phyloP scores from a whole-genome alignment of 2,329 filamentous ascomycete genomes.

The Bimuria novae-zelandiae region DNA sequence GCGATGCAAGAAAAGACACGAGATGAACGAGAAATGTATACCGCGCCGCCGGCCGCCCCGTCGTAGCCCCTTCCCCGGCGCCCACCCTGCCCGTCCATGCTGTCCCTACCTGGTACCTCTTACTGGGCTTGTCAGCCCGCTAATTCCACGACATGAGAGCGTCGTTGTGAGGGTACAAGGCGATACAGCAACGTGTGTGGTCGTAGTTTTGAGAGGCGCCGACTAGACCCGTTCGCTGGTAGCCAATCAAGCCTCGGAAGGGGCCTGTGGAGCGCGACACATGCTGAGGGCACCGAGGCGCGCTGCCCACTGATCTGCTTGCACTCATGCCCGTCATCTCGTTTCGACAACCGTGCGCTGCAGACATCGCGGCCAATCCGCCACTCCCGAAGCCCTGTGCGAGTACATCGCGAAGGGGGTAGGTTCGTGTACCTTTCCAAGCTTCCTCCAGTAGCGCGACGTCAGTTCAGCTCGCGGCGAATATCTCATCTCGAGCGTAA shows the following conservation, averaged over 20 bases:
- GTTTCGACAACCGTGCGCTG: conserved; percentile 19
- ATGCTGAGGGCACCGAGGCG: conserved; percentile 6
- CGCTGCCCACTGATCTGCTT: conserved; percentile 23
- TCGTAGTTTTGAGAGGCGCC: conserved; percentile 25
- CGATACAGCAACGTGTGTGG: conserved; percentile 37
- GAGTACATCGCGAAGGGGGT: not conserved
- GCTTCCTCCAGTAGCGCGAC: not conserved
- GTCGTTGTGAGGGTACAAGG: conserved; percentile 1
- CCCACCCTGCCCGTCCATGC: not conserved
- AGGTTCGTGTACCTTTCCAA: too few species aligned
- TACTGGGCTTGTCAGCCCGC: conserved; percentile 17
- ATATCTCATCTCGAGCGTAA: not conserved
- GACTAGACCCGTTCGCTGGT: conserved; percentile 21
- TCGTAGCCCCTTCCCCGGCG: not conserved
- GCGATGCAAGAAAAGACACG: conserved; percentile 4
- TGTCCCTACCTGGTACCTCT: not conserved
- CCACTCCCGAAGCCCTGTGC: conserved; percentile 18
- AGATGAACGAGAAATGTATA: conserved; percentile 2
- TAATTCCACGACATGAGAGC: conserved; percentile 6
- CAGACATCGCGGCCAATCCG: conserved; percentile 28
- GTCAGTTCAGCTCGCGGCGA: conserved; percentile 19
- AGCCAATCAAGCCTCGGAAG: conserved; percentile 30
- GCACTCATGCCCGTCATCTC: conserved; percentile 36
- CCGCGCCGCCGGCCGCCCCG: conserved; percentile 4
- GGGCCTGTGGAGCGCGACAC: conserved; percentile 16